These are phyloP conservation scores for Nyctanthes arbortristis DNA, from an alignment of 257 asterid genomes.

Conservation along the genomic window DNA sequence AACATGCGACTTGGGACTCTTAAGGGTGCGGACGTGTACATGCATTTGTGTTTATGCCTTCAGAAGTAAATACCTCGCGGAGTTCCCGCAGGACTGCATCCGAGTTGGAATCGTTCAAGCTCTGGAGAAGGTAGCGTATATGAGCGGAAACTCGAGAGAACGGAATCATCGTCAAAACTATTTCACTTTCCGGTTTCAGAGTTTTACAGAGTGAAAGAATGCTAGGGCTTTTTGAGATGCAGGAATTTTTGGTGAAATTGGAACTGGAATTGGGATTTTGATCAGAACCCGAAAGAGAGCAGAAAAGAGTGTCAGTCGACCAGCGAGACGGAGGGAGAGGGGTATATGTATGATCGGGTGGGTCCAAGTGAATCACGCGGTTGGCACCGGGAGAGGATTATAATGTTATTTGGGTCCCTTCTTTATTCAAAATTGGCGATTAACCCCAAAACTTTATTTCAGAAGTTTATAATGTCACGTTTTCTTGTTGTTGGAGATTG, in stretches of 20 bases:
- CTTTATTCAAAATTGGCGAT: not conserved
- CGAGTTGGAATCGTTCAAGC: constrained; percentile 74
- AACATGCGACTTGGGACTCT: not conserved
- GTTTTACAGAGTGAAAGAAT: constrained; percentile 18
- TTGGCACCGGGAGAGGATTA: not conserved
- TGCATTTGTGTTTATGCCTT: not conserved
- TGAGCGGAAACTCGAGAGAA: constrained; percentile 57
- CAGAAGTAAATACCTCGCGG: constrained; percentile 47
- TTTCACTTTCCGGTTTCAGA: not conserved
- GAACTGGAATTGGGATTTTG: too few species aligned
- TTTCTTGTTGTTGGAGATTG: too few species aligned
- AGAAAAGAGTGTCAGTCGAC: not conserved
- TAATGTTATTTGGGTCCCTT: not conserved
- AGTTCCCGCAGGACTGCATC: constrained; percentile 72
- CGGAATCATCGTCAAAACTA: constrained; percentile 57
- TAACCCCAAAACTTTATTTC: too few species aligned
- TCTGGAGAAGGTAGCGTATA: constrained; percentile 69
- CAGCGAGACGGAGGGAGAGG: not conserved
- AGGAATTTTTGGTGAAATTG: not conserved
- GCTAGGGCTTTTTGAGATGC: constrained; percentile 39
- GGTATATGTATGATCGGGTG: not conserved
- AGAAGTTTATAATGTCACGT: too few species aligned
- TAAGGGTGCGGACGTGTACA: not conserved
- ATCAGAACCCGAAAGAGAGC: not conserved
- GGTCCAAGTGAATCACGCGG: not conserved